These are phyloP conservation scores for Copromyces sp. DNA, from an alignment of 495 filamentous ascomycete genomes.

Conservation along the genomic window DNA sequence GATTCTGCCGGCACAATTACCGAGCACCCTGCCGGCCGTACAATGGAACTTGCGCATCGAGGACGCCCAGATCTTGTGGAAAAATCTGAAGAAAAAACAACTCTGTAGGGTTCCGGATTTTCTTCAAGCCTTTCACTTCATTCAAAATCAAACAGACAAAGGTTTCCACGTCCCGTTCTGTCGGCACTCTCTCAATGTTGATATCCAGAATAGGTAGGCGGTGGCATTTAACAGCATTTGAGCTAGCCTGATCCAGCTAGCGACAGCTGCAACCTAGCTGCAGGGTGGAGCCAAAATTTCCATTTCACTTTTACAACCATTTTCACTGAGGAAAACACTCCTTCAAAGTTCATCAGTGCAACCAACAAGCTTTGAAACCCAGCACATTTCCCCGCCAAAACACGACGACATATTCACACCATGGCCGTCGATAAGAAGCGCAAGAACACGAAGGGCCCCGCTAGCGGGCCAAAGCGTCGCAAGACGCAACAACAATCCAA, in stretches of 20 bases:
- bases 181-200: not conserved
- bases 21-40: not conserved
- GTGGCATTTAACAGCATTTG: not conserved
- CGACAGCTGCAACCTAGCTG: not conserved
- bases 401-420: not conserved
- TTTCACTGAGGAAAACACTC: not conserved
- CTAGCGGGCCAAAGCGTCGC: constrained; percentile 35
- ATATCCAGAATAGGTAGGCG: not conserved
- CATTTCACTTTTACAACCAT: not conserved
- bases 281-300: constrained; percentile 19
- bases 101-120: not conserved
- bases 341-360: not conserved
- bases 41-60: not conserved
- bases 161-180: not conserved
- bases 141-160: not conserved
- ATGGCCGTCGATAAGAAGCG: constrained; percentile 35
- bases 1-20: not conserved
- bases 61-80: not conserved
- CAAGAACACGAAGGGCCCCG: constrained; percentile 26
- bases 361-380: not conserved
- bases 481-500: constrained; percentile 21
- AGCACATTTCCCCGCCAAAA: not conserved
- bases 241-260: not conserved
- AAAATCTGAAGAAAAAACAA: not conserved
- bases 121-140: not conserved